Base-by-base conservation (phyloP, 176 grass and related monocot genomes). In the Juncus effusus region DNA sequence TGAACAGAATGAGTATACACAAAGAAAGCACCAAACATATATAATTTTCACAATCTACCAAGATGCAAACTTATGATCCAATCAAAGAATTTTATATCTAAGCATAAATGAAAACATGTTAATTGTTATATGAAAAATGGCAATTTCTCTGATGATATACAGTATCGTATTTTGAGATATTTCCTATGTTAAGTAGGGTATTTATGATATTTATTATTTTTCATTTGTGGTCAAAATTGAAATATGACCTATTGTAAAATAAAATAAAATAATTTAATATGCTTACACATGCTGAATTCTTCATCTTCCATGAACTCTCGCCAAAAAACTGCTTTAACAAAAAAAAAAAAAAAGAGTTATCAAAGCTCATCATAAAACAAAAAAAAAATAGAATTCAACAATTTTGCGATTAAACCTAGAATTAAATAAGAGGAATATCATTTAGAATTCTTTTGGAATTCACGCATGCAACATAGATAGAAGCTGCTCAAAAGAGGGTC, bases 291-390 rank as follows among this genome's bases (percentile, higher is more conserved):
- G 28, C 38, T 5, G 52, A 68, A 16, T 74, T 75, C 54, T 68
- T 81, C 78, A 81, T 62, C 62, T 70, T 71, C 73, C 57, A 64
- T 47, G 28, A 76, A 69, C 35, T 67, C 41, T 47, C 45, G 10
- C 19, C 7, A 14, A 57, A 63, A 69, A 60, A 56, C 62, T 81
- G 54, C 52, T 63, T 42, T 67, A 51, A 69, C 7, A 54, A 56
- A 73, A 57, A 41, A 40, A 44, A 66, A 16, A 56, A 14, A 55
- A 64, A 60, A 42, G 67, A 81, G 61, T 59, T 67, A 68, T 38
- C 13, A 42, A 4, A 14, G 56, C 36, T 54, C 36, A 73, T 11
- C 47, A 51, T 37, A 56, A 58, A 59, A 44, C 15, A 40, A 35
- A 38, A 74, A 35, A 38, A 74, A 40, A 68, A 28, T 54, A 54